These are phyloP conservation scores for Apiospora arundinis DNA, from an alignment of 2,329 filamentous ascomycete genomes.

Conservation along the genomic window DNA sequence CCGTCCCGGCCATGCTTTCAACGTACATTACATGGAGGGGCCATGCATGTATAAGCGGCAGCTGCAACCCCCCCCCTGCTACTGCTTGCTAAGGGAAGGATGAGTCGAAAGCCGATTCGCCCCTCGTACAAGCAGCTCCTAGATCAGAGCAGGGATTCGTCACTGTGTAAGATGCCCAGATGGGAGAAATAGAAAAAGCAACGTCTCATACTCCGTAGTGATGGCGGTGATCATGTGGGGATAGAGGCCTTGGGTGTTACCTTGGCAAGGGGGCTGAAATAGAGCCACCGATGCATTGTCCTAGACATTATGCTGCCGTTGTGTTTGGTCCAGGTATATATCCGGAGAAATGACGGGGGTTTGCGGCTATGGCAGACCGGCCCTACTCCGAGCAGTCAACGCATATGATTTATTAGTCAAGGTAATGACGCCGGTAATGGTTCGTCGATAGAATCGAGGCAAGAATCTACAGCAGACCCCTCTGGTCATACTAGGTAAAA, in stretches of 20 bases:
- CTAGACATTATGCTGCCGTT: neutral
- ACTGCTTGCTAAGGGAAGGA: neutral
- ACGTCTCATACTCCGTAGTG: neutral
- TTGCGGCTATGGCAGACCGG: neutral
- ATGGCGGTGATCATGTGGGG: conserved; percentile 4
- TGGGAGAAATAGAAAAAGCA: neutral
- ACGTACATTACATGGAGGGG: conserved; percentile 11
- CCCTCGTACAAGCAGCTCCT: neutral
- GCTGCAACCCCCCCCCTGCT: neutral
- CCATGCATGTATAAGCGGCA: conserved; percentile 6
- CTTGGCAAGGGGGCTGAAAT: conserved; percentile 14
- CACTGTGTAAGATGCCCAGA: neutral
- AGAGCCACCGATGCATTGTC: neutral
- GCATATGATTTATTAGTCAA: neutral
- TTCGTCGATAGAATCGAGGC: neutral
- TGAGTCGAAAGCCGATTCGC: conserved; percentile 13
- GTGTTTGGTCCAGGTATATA: neutral
- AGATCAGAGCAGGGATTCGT: neutral
- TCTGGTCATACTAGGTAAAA: neutral
- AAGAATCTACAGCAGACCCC: neutral
- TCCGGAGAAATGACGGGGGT: neutral
- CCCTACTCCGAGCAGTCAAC: neutral
- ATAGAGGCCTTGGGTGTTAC: neutral
- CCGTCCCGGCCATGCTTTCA: conserved; percentile 7
- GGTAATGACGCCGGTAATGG: neutral